Evolutionary conservation across 2,329 filamentous ascomycete genomes (phyloP), one percentile per base, ranked within the genome.

Genomic region (Ascochyta viciae-villosae): DNA sequence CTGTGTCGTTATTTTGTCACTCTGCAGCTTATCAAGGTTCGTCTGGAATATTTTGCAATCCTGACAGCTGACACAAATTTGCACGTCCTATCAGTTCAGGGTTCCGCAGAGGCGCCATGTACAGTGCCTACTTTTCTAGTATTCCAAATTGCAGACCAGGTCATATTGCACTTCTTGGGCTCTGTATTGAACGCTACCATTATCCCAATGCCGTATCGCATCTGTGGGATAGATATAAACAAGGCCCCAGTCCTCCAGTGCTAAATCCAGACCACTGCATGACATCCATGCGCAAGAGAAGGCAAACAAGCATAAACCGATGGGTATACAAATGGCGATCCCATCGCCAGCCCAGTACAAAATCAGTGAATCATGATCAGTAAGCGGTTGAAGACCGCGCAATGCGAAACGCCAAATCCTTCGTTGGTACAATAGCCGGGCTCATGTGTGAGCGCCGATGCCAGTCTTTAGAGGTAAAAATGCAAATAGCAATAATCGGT

Each of bases 301-400:
- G 29, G 33, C 39, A 52, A 35, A 37, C 44, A 54, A 60, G 41
- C 66, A 54, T 39, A 69, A 65, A 61, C 56, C 62, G 57, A 66
- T 65, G 71, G 73, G 72, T 75, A 74, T 75, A 74, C 68, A 74
- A 69, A 61, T 61, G 61, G 51, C 43, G 60, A 53, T 53, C 65
- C 61, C 62, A 62, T 55, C 58, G 44, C 50, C 66, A 63, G 51
- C 57, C 62, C 53, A 47, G 41, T 53, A 46, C 54, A 53, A 63
- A 62, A 60, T 12, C 15, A 52, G 39, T 41, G 50, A 46, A 56
- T n/a, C 42, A 49, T 49, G 55, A 37, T 37, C 41, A 56, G 57
- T 41, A 62, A 58, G 35, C 35, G 45, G 48, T 37, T 7, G 54
- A 38, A 26, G 42, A 48, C 48, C 34, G 41, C 47, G 43, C 33